These are phyloP conservation scores for Lodderomyces theae DNA, from an alignment of 1,139 yeast species.

Conservation along the genomic window DNA sequence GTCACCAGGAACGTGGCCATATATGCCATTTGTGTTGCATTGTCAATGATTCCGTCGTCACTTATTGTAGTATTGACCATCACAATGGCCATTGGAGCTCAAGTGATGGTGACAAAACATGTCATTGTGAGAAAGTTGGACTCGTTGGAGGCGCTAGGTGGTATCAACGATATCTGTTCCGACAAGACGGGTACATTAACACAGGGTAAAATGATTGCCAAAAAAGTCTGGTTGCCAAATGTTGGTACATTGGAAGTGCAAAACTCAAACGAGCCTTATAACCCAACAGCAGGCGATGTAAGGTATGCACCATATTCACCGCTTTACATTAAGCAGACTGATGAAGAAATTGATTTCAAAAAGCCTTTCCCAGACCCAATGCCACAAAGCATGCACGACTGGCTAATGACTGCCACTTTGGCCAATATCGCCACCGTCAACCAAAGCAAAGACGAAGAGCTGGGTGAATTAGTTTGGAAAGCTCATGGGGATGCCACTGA, in stretches of 20 bases:
- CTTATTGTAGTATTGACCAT: slow-evolving; percentile 80
- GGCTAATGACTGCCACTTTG: slow-evolving; percentile 62
- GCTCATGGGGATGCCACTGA: slow-evolving; percentile 88
- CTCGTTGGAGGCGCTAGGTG: slow-evolving; percentile 77
- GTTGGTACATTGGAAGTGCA: slow-evolving; percentile 64
- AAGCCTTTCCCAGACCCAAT: slow-evolving; percentile 22
- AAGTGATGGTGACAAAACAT: slow-evolving; percentile 67
- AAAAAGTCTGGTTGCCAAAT: slow-evolving; percentile 70
- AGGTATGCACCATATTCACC: slow-evolving; percentile 44
- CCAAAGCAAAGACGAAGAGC: slow-evolving; percentile 29
- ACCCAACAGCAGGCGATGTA: slow-evolving; percentile 67
- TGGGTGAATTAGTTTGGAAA: slow-evolving; percentile 50
- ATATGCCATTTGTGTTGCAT: slow-evolving; percentile 82
- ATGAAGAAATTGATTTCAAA: slow-evolving; percentile 34
- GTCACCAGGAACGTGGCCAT: slow-evolving; percentile 74
- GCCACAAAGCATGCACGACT: slow-evolving; percentile 32
- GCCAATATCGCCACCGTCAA: slow-evolving; percentile 68
- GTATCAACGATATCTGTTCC: slow-evolving; percentile 73
- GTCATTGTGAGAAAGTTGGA: slow-evolving; percentile 78
- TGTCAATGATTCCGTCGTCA: slow-evolving; percentile 83
- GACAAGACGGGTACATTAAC: slow-evolving; percentile 60
- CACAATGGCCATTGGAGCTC: slow-evolving; percentile 85
- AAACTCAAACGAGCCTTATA: slow-evolving; percentile 64
- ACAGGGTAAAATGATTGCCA: slow-evolving; percentile 76
- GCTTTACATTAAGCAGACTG: slow-evolving; percentile 31